Evolutionary conservation across 441 rosid species (phyloP).

Genomic region (Aquilaria agallochum): DNA sequence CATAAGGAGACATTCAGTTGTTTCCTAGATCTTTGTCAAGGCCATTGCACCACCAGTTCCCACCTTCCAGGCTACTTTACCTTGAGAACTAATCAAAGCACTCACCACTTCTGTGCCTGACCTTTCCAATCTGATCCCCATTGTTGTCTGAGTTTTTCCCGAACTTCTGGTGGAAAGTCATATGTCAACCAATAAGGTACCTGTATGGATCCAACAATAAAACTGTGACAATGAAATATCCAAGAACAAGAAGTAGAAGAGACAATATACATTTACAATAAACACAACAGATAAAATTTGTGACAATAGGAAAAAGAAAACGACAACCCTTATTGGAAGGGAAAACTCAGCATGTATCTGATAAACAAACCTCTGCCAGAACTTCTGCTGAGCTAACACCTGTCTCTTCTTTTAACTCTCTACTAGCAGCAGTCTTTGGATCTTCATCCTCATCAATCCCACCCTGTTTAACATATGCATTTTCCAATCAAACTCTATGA

Average conservation of each 20-base stretch:
- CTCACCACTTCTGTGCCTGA: constrained; percentile 94
- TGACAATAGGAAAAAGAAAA: no score
- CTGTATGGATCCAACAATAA: constrained; percentile 22
- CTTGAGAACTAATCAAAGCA: constrained; percentile 1
- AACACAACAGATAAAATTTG: no score
- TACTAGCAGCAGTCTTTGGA: constrained; percentile 74
- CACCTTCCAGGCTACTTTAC: no score
- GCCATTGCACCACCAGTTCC: no score
- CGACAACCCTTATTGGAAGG: no score
- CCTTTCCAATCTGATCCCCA: constrained; percentile 98
- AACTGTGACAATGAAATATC: no score
- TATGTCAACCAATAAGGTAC: constrained; percentile 81
- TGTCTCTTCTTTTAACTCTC: constrained; percentile 94
- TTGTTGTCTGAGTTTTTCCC: constrained; percentile 65
- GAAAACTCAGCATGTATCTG: not conserved
- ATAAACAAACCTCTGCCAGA: constrained; percentile 63
- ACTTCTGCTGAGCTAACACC: constrained; percentile 80
- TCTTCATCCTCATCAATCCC: constrained; percentile 90
- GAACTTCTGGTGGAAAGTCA: constrained; percentile 80
- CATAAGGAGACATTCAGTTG: no score
- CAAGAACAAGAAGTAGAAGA: no score
- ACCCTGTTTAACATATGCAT: constrained; percentile 40
- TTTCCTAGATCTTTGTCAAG: no score
- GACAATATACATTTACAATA: no score
- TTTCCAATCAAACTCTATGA: not conserved